These are phyloP conservation scores for Prunus armeniaca DNA, from an alignment of 306 rosid genomes.

Conservation along the genomic window DNA sequence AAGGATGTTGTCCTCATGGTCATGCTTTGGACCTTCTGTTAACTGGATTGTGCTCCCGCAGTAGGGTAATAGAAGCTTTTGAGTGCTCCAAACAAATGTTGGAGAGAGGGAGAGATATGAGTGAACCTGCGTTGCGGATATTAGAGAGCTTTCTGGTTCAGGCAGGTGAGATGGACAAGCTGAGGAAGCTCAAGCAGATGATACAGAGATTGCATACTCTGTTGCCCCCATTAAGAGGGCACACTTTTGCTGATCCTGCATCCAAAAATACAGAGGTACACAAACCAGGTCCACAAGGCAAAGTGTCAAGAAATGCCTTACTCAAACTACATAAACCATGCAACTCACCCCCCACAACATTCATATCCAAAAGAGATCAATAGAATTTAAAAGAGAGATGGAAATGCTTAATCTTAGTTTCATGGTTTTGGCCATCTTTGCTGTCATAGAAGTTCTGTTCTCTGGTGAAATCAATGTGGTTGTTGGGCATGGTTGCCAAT, in stretches of 20 bases:
- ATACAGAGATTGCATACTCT: conserved; percentile 51
- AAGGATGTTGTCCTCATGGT: conserved; percentile 82
- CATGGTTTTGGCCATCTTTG: conserved; percentile 7
- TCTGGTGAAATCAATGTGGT: background rate
- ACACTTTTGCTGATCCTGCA: conserved; percentile 37
- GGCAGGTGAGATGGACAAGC: conserved; percentile 45
- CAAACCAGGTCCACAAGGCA: background rate
- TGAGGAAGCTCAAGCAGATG: conserved; percentile 60
- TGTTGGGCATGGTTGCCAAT: conserved; percentile 20
- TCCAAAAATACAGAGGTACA: background rate
- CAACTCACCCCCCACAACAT: background rate
- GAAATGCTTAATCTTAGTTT: background rate
- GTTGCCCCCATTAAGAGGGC: conserved; percentile 53
- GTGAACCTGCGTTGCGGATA: conserved; percentile 55
- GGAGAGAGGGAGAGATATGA: conserved; percentile 85
- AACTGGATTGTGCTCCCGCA: conserved; percentile 72
- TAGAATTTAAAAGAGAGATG: conserved; percentile 4
- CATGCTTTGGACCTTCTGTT: conserved; percentile 82
- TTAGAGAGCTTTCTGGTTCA: conserved; percentile 56
- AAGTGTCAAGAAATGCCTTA: background rate
- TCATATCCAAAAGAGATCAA: background rate
- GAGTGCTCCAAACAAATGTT: conserved; percentile 69
- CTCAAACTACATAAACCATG: conserved; percentile 4
- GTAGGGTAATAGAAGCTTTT: conserved; percentile 60
- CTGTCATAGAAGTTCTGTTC: background rate